Evolutionary conservation across 768 basidiomycete species (phyloP).

Genomic region (Mycena vitilis): DNA sequence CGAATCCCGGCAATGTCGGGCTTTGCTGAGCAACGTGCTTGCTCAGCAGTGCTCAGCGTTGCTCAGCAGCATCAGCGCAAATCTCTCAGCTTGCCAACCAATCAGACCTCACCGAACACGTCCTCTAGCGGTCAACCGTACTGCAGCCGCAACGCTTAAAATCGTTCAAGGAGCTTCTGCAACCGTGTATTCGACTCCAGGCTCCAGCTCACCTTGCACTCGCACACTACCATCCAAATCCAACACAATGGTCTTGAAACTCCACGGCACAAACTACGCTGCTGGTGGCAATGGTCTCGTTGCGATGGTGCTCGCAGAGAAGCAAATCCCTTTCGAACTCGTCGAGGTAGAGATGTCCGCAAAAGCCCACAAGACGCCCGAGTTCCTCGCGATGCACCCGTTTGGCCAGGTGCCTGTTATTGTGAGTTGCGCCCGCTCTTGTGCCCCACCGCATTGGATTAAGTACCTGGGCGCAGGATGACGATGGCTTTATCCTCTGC

Average conservation of each 20-base stretch:
- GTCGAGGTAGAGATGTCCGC: not conserved
- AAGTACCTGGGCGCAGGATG: not conserved
- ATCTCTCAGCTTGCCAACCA: too few relatives aligned
- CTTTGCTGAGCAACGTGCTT: too few relatives aligned
- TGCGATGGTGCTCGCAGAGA: not conserved
- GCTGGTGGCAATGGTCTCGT: not conserved
- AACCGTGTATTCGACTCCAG: too few relatives aligned
- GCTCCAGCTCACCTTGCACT: too few relatives aligned
- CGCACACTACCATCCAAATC: not conserved
- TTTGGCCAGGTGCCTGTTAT: slow-evolving; percentile 9
- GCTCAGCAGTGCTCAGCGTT: too few relatives aligned
- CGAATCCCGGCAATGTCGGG: too few relatives aligned
- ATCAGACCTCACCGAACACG: too few relatives aligned
- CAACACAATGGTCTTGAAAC: not conserved
- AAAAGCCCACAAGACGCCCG: not conserved
- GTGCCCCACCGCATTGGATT: not conserved
- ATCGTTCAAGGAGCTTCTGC: too few relatives aligned
- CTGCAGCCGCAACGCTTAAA: too few relatives aligned
- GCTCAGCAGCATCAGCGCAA: too few relatives aligned
- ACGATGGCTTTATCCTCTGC: slow-evolving; percentile 58
- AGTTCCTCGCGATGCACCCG: slow-evolving; percentile 10
- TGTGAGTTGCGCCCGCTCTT: not conserved
- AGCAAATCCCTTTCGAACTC: not conserved
- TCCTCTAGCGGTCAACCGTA: too few relatives aligned
- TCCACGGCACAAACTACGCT: not conserved